Evolutionary conservation across 2,329 filamentous ascomycete genomes (phyloP).

Genomic region (Beauveria sp.): DNA sequence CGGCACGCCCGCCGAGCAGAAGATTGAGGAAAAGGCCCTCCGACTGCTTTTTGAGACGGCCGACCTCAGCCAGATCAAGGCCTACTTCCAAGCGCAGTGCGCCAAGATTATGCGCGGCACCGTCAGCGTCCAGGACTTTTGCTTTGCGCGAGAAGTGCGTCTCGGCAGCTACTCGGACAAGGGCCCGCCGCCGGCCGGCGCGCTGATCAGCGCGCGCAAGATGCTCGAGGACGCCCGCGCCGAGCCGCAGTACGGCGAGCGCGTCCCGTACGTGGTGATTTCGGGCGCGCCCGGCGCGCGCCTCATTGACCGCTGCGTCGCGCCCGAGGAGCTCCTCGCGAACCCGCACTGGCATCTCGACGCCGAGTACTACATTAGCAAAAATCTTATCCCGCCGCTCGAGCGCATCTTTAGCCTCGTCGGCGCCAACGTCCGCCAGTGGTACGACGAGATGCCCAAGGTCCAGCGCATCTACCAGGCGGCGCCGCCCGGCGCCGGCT

Average conservation of each 20-base stretch:
- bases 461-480: slow-evolving; percentile 57
- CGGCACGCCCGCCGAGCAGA: slow-evolving; percentile 90
- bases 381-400: slow-evolving; percentile 89
- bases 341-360: slow-evolving; percentile 77
- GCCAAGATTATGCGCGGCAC: slow-evolving; percentile 84
- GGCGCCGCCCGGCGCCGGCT: slow-evolving; percentile 22
- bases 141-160: slow-evolving; percentile 87
- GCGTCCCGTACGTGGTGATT: slow-evolving; percentile 89
- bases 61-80: slow-evolving; percentile 82
- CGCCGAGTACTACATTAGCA: slow-evolving; percentile 92
- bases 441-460: slow-evolving; percentile 97
- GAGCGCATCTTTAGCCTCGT: slow-evolving; percentile 96
- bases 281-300: slow-evolving; percentile 79
- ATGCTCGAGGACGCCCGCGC: slow-evolving; percentile 82
- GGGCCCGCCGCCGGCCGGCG: slow-evolving; percentile 75
- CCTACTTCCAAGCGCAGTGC: slow-evolving; percentile 85
- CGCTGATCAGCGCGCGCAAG: slow-evolving; percentile 74
- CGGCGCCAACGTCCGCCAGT: slow-evolving; percentile 79
- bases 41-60: slow-evolving; percentile 84
- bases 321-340: slow-evolving; percentile 72
- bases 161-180: slow-evolving; percentile 76
- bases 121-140: slow-evolving; percentile 90
- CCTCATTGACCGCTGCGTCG: slow-evolving; percentile 82
- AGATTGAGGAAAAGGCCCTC: slow-evolving; percentile 88
- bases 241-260: slow-evolving; percentile 91